A percentile compares a stretch with the other conserved stretches of the same genome.
phyloP scores from a whole-genome alignment of 2,329 filamentous ascomycete genomes.

The Stemphylium lycopersici region DNA sequence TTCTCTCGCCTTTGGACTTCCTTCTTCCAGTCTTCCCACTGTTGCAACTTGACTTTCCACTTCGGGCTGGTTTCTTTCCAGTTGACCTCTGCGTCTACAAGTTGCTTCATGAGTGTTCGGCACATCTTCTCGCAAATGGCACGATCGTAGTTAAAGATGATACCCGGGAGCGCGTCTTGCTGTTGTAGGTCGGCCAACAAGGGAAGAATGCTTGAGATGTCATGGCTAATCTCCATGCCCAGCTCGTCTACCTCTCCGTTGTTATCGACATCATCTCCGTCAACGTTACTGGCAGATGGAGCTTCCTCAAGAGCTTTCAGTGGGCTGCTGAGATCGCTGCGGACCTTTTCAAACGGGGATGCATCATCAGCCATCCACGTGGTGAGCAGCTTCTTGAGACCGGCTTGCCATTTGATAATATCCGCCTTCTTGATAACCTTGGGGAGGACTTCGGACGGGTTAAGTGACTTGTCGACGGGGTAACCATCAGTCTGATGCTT shows the following conservation, averaged over 20 bases:
- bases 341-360: slow-evolving; percentile 61
- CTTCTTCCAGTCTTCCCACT: slow-evolving; percentile 65
- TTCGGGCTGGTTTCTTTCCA: slow-evolving; percentile 64
- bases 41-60: slow-evolving; percentile 67
- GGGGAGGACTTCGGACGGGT: slow-evolving; percentile 59
- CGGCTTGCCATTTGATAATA: slow-evolving; percentile 68
- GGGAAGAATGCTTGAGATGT: slow-evolving; percentile 59
- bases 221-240: slow-evolving; percentile 29
- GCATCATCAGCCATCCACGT: slow-evolving; percentile 64
- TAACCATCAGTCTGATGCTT: slow-evolving; percentile 61
- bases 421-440: slow-evolving; percentile 67
- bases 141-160: slow-evolving; percentile 80
- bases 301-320: slow-evolving; percentile 14
- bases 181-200: slow-evolving; percentile 66
- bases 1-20: slow-evolving; percentile 52
- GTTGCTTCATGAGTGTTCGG: slow-evolving; percentile 56
- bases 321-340: slow-evolving; percentile 51
- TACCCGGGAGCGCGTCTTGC: slow-evolving; percentile 71
- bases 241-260: slow-evolving; percentile 29
- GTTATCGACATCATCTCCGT: slow-evolving; percentile 11
- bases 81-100: slow-evolving; percentile 60
- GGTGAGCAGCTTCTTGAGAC: slow-evolving; percentile 64
- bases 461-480: slow-evolving; percentile 57
- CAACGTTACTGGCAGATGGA: slow-evolving; percentile 5
- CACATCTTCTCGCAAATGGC: slow-evolving; percentile 67